phyloP scores from a whole-genome alignment of 352 stramenopile genomes.

The Globisporangium lucens region DNA sequence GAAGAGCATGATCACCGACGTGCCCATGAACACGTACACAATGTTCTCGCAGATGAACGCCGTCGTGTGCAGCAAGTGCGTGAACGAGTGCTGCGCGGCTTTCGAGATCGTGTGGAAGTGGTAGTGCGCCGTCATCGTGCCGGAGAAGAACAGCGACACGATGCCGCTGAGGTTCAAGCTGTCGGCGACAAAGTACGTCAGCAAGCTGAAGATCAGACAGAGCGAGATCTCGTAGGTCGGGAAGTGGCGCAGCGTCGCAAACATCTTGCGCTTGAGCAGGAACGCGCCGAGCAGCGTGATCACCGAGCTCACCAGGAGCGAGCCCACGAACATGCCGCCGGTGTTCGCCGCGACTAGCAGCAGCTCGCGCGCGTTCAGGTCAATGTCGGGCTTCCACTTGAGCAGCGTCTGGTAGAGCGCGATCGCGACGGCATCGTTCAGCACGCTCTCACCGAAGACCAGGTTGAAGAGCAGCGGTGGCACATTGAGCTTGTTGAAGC shows the following conservation, averaged over 20 bases:
- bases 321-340: constrained; percentile 75
- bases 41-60: constrained; percentile 82
- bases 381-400: constrained; percentile 83
- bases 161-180: constrained; percentile 88
- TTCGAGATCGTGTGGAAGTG: constrained; percentile 85
- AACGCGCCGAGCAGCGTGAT: constrained; percentile 78
- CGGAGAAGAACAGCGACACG: constrained; percentile 93
- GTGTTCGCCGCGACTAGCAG: constrained; percentile 65
- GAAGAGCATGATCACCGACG: constrained; percentile 83
- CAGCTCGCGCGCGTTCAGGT: constrained; percentile 60
- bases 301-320: constrained; percentile 55
- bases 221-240: constrained; percentile 86
- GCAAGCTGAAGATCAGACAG: constrained; percentile 81
- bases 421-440: constrained; percentile 94
- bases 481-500: constrained; percentile 89
- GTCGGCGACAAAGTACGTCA: constrained; percentile 84
- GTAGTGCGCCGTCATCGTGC: constrained; percentile 86
- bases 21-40: constrained; percentile 88
- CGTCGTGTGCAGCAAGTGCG: constrained; percentile 77
- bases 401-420: constrained; percentile 91
- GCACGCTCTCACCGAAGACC: constrained; percentile 93
- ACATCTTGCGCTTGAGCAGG: constrained; percentile 71
- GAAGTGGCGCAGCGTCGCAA: constrained; percentile 72
- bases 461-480: constrained; percentile 93
- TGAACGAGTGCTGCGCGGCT: constrained; percentile 81